These are phyloP conservation scores for Amanita muscaria DNA, from an alignment of 768 basidiomycete species.

Conservation along the genomic window DNA sequence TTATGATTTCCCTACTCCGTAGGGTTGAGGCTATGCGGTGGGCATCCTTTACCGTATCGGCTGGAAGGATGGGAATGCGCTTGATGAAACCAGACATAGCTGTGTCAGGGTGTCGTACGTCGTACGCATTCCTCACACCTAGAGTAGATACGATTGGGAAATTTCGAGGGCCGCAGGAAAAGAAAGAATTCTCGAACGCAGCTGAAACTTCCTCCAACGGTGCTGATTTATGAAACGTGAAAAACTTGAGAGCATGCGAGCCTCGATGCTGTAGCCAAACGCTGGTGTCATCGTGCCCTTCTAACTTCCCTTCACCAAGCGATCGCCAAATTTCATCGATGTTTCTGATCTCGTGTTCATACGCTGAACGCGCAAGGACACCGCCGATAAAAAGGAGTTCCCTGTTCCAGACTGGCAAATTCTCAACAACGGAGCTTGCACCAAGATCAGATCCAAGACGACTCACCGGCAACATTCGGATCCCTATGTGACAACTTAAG, in stretches of 20 bases:
- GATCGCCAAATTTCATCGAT: slow-evolving; percentile 56
- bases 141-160: slow-evolving; percentile 70
- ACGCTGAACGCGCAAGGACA: slow-evolving; percentile 71
- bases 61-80: slow-evolving; percentile 64
- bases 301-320: slow-evolving; percentile 24
- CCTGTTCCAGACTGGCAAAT: slow-evolving; percentile 69
- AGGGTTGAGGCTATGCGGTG: slow-evolving; percentile 53
- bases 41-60: slow-evolving; percentile 46
- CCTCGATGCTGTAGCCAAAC: slow-evolving; percentile 49
- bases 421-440: not conserved
- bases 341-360: slow-evolving; percentile 68
- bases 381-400: slow-evolving; percentile 84
- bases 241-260: slow-evolving; percentile 80
- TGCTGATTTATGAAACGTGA: slow-evolving; percentile 82
- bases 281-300: slow-evolving; percentile 32
- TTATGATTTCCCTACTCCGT: slow-evolving; percentile 55
- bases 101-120: slow-evolving; percentile 68
- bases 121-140: slow-evolving; percentile 57
- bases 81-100: slow-evolving; percentile 70
- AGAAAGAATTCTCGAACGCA: slow-evolving; percentile 72
- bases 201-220: slow-evolving; percentile 73
- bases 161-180: slow-evolving; percentile 43
- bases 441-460: not conserved
- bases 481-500: slow-evolving; percentile 38
- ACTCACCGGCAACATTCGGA: slow-evolving; percentile 66